Base-by-base conservation (phyloP, 73 alveolate genomes). In the Blepharisma stoltei region DNA sequence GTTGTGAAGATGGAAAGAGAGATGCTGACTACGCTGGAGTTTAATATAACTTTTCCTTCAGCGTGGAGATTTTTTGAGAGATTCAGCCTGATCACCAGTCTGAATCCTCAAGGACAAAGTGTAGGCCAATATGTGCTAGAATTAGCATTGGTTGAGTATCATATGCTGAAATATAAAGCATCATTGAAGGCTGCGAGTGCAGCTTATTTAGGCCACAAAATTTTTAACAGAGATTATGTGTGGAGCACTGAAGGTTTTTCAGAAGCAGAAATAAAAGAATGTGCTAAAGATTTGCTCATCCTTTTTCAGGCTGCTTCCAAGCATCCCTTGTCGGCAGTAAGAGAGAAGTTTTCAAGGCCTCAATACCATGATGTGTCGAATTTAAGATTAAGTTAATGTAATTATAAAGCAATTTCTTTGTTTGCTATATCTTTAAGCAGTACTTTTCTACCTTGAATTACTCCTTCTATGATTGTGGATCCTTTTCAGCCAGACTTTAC, bases 1-100 rank as follows among this genome's bases (percentile, higher is more conserved):
- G 85, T 97, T 41, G 81, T 95, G 55, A 81, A 87, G 54, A 84
- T 93, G 93, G 99, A 97, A 85, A 55, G 82, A 14, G 86, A 84
- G 21, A 92, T 96, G 54, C 87, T 95, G 7, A 68, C 76, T n/a
- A 70, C 88, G 21, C 84, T 96, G 20, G 92, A 89, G 67, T 96
- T 93, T 87, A 89, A 95, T 68, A 44, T 95, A 1, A 92, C 88
- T 21, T 46, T 46, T 27, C 97, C 97, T 0, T 69, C 90, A 5
- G 81, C 81, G 44, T 81, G 69, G 25, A 87, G 83, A 41, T 91
- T 91, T 67, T 80, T 89, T 75, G 83, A 86, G 54, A 85, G 89
- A 54, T 89, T 78, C 4, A 20, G 86, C 5, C 70, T 67, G 54
- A 54, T 81, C 44, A 75, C 70, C 53, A 78, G 82, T 41, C 73